Evolutionary conservation across 805 yeast species (phyloP), one percentile per base, ranked within the genome.

Genomic region (Jamesozyma jinghongensis): DNA sequence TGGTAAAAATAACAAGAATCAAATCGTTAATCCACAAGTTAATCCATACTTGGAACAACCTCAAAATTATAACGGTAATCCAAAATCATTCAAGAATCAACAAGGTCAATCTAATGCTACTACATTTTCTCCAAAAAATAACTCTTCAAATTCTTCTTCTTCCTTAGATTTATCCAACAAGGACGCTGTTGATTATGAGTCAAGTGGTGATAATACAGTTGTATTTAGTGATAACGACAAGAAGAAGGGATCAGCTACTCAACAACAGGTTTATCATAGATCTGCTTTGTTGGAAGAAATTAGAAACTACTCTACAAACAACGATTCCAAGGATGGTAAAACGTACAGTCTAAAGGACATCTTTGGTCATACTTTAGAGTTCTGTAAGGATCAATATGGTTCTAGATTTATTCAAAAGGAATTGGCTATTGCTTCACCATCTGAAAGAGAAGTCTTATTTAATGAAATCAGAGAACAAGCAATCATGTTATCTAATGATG

Each of bases 331-430:
- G 13, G 71, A 69, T 42, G 80, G 75, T 36, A 77, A 77, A 45
- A 44, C 34, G 12, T 81, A 77, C 57, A 38, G 69, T 25, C 68
- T 92, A 50, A 75, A 71, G 44, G 94, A 85, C 55, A 79, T 90
- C 28, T 75, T 77, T 50, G 95, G 95, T 6, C 87, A 82, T 57
- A 92, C 92, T 4, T 71, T 83, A 44, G 97, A 90, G 61, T 90
- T 92, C 52, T 77, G 95, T 38, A 85, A 85, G 50, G 98, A 92
- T 64, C 99, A 92, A 64, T 94, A 87, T 59, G 99, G 99, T 3
- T 88, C 97, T 4, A 72, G 99, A 48, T 92, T 90, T 54, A 90
- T 92, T 48, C 99, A 92, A 65, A 95, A 88, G 53, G 81, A 83
- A 54, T 68, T 90, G 36, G 81, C 79, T 12, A 62, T 61, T 6